These are phyloP conservation scores for Cenchrus fungigraminus DNA, from an alignment of 176 grass and related monocot species.

Conservation along the genomic window DNA sequence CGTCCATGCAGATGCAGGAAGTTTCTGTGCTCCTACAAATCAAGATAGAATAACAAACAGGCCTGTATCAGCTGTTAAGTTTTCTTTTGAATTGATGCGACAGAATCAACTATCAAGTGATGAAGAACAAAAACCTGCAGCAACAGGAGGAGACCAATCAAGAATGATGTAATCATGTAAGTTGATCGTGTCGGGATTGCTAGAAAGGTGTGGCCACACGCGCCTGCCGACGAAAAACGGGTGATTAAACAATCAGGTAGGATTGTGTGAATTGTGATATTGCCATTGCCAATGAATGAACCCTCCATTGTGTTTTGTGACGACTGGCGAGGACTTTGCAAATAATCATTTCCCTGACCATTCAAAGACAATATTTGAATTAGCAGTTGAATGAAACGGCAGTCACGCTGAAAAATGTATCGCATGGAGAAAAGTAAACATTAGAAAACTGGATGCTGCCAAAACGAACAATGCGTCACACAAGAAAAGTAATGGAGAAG, in stretches of 20 bases:
- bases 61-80: neutral
- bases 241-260: neutral
- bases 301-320: neutral
- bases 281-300: too few species aligned
- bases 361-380: neutral
- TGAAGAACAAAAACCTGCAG: constrained; percentile 29
- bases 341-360: neutral
- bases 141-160: constrained; percentile 6
- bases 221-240: neutral
- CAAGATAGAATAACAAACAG: neutral
- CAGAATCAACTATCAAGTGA: constrained; percentile 5
- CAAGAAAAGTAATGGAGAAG: neutral
- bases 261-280: neutral
- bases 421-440: neutral
- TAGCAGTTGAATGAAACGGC: neutral
- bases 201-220: neutral
- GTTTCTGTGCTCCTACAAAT: neutral
- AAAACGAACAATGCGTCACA: neutral
- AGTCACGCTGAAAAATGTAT: neutral
- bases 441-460: neutral
- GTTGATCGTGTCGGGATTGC: neutral
- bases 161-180: neutral
- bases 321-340: neutral
- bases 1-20: neutral
- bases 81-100: neutral